These are phyloP conservation scores for Aegilops tauschii DNA, from an alignment of 176 grass and related monocot genomes.

Conservation along the genomic window DNA sequence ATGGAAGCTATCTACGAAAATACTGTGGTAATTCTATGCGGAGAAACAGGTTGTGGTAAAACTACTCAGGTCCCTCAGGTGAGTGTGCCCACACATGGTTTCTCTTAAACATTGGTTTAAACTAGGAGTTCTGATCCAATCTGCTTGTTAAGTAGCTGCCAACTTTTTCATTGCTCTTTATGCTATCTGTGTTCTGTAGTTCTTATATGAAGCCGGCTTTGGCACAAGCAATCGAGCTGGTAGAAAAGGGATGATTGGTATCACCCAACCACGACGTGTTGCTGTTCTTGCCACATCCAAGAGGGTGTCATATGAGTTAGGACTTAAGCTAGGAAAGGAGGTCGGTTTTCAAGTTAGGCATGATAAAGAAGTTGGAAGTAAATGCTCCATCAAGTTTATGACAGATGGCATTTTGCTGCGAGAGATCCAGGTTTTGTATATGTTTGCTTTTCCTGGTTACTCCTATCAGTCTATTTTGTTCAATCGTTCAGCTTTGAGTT, in stretches of 20 bases:
- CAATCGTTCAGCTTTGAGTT: not conserved
- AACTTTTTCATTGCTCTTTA: not conserved
- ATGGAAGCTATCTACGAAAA: slow-evolving; percentile 97
- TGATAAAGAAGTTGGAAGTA: slow-evolving; percentile 71
- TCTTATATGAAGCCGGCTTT: slow-evolving; percentile 80
- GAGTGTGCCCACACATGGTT: not conserved
- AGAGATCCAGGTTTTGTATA: slow-evolving; percentile 62
- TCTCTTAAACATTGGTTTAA: slow-evolving; percentile 24
- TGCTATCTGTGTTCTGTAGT: slow-evolving; percentile 37
- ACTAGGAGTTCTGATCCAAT: not conserved
- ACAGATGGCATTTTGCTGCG: slow-evolving; percentile 93
- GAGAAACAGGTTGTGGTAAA: slow-evolving; percentile 97
- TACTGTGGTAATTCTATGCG: slow-evolving; percentile 76
- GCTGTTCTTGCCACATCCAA: slow-evolving; percentile 84
- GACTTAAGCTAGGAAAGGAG: slow-evolving; percentile 68
- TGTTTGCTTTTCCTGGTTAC: slow-evolving; percentile 21
- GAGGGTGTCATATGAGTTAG: slow-evolving; percentile 80
- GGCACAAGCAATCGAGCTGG: slow-evolving; percentile 65
- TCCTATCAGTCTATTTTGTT: slow-evolving; percentile 18
- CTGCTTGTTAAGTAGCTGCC: slow-evolving; percentile 16
- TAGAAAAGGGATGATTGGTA: slow-evolving; percentile 78
- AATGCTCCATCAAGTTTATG: slow-evolving; percentile 93
- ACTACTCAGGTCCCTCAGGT: slow-evolving; percentile 85
- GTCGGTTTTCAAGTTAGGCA: slow-evolving; percentile 91
- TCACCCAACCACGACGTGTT: slow-evolving; percentile 89